A percentile compares a stretch with the other conserved stretches of the same genome.
Evolutionary conservation across 768 basidiomycete species (phyloP).

Genomic region (Calocybe gangraenosa): DNA sequence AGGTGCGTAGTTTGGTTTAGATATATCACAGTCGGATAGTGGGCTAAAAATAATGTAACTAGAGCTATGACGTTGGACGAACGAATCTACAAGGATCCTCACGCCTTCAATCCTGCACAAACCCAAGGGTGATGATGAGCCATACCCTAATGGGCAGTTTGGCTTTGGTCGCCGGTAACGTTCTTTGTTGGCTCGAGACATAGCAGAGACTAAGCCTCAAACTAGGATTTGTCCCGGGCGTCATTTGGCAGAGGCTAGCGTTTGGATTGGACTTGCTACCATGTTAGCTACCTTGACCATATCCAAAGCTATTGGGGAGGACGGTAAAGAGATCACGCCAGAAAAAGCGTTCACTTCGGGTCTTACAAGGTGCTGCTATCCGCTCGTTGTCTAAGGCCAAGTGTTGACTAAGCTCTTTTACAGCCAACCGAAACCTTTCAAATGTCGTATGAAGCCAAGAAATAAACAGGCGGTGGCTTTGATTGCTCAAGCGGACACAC

Average conservation of each 20-base stretch:
- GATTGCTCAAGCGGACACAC: too few relatives aligned
- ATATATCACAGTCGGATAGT: neutral
- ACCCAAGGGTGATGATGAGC: constrained; percentile 15
- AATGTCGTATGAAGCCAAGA: neutral
- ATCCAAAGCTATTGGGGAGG: neutral
- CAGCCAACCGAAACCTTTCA: neutral
- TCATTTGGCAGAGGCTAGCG: neutral
- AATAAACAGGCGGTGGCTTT: too few relatives aligned
- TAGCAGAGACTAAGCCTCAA: neutral
- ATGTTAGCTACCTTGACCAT: neutral
- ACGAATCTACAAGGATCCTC: constrained; percentile 33
- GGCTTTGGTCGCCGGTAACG: constrained; percentile 18
- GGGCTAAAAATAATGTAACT: neutral
- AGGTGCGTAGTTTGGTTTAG: constrained; percentile 1
- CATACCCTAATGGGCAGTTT: constrained; percentile 12
- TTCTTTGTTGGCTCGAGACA: neutral
- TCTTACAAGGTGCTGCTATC: neutral
- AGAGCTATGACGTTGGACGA: constrained; percentile 38
- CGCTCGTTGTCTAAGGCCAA: neutral
- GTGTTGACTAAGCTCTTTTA: neutral
- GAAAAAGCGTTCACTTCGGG: neutral
- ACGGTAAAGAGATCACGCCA: neutral
- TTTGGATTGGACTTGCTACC: neutral
- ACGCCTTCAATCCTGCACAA: constrained; percentile 30
- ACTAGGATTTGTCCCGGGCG: neutral